These are phyloP conservation scores for Trypanosomatidae sp. DNA, from an alignment of 208 protist species.

Conservation along the genomic window DNA sequence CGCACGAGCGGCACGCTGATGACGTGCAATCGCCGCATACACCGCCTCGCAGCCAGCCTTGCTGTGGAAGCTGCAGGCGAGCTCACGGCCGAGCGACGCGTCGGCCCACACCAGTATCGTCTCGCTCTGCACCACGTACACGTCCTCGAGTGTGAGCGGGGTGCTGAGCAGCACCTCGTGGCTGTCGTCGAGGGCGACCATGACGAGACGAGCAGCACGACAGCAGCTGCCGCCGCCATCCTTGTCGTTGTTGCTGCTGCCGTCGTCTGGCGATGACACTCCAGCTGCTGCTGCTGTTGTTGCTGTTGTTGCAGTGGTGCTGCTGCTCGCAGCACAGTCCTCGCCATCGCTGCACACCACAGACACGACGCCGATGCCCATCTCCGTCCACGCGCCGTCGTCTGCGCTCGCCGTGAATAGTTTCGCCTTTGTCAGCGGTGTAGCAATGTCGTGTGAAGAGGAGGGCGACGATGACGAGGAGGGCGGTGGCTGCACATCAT, in stretches of 20 bases:
- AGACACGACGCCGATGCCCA: slow-evolving; percentile 47
- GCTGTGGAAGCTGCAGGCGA: slow-evolving; percentile 65
- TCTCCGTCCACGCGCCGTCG: slow-evolving; percentile 34
- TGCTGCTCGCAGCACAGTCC: background rate
- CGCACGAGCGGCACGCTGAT: slow-evolving; percentile 16
- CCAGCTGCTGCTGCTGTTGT: slow-evolving; percentile 3
- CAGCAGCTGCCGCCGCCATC: slow-evolving; percentile 5
- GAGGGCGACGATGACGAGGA: too few relatives aligned
- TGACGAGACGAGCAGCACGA: slow-evolving; percentile 19
- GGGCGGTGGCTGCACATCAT: too few relatives aligned
- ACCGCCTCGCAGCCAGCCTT: slow-evolving; percentile 47
- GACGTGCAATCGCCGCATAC: slow-evolving; percentile 19
- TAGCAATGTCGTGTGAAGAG: background rate
- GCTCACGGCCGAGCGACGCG: slow-evolving; percentile 28
- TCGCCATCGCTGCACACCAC: slow-evolving; percentile 1
- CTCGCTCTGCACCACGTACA: slow-evolving; percentile 56
- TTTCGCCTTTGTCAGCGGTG: slow-evolving; percentile 55
- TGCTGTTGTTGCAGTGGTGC: background rate
- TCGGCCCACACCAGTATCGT: slow-evolving; percentile 65
- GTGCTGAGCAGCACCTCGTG: slow-evolving; percentile 51
- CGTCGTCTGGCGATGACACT: background rate
- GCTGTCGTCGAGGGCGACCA: slow-evolving; percentile 30
- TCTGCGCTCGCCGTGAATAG: slow-evolving; percentile 43
- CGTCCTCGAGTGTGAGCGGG: slow-evolving; percentile 33
- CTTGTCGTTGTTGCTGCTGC: slow-evolving; percentile 2